These are phyloP conservation scores for Xylaria sp. DNA, from an alignment of 495 filamentous ascomycete species.

Conservation along the genomic window DNA sequence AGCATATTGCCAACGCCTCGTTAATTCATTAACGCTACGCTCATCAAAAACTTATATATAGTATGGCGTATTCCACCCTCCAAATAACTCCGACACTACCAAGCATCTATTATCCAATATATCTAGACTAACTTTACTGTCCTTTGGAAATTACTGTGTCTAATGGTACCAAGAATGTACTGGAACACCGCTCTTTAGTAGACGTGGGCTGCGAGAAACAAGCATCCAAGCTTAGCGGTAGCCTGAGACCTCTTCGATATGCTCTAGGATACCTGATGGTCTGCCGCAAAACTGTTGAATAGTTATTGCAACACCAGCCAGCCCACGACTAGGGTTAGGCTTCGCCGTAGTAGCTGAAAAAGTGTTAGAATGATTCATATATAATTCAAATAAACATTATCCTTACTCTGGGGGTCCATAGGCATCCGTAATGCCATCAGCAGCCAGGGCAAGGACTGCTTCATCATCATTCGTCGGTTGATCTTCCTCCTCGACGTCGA, in stretches of 20 bases:
- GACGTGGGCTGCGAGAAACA: conserved; percentile 15
- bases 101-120: conserved; percentile 14
- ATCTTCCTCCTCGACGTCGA: conserved; percentile 31
- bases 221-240: not conserved
- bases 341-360: conserved; percentile 44
- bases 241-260: conserved; percentile 10
- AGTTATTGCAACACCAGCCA: not conserved
- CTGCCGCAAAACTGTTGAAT: conserved; percentile 1
- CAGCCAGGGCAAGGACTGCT: conserved; percentile 48
- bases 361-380: conserved; percentile 20
- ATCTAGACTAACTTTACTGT: not conserved
- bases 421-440: conserved; percentile 47
- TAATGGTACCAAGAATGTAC: not conserved
- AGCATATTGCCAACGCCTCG: conserved; percentile 22
- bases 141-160: not conserved
- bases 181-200: conserved; percentile 1
- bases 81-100: conserved; percentile 1
- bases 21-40: conserved; percentile 27
- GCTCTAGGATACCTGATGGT: not conserved
- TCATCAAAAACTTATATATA: conserved; percentile 5
- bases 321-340: conserved; percentile 34
- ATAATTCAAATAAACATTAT: not conserved
- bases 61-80: not conserved
- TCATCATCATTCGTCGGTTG: conserved; percentile 44
- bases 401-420: conserved; percentile 49